A percentile compares a stretch with the other conserved stretches of the same genome.
phyloP scores from a whole-genome alignment of 2,329 filamentous ascomycete genomes.

The Colletotrichum sp. region DNA sequence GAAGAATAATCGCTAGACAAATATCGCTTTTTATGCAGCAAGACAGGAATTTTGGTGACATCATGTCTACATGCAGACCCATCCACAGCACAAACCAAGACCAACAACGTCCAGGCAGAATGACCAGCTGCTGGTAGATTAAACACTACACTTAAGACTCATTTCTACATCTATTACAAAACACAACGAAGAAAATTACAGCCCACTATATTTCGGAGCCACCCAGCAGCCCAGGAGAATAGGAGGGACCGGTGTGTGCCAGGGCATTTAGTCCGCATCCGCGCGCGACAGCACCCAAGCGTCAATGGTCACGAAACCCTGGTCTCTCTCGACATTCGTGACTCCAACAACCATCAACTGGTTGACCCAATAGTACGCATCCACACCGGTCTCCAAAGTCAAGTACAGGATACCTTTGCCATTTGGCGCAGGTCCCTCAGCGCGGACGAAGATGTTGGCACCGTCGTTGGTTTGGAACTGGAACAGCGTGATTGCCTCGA shows the following conservation, averaged over 20 bases:
- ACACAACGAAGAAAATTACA: rapidly evolving
- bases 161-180: background rate
- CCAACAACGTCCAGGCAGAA: background rate
- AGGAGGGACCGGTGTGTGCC: rapidly evolving
- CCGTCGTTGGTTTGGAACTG: background rate
- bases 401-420: background rate
- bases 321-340: background rate
- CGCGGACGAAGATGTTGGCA: background rate
- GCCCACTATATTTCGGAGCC: rapidly evolving
- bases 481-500: background rate
- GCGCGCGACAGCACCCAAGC: background rate
- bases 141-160: background rate
- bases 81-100: background rate
- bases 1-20: background rate
- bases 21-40: background rate
- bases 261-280: background rate
- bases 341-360: background rate
- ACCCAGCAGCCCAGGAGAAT: background rate
- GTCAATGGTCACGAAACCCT: background rate
- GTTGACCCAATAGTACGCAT: slow-evolving; percentile 1
- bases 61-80: background rate
- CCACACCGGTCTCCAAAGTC: background rate
- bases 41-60: background rate
- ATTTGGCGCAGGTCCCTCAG: background rate
- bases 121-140: background rate